Base-by-base conservation (phyloP, 805 yeast species). In the Lachancea thermotolerans region DNA sequence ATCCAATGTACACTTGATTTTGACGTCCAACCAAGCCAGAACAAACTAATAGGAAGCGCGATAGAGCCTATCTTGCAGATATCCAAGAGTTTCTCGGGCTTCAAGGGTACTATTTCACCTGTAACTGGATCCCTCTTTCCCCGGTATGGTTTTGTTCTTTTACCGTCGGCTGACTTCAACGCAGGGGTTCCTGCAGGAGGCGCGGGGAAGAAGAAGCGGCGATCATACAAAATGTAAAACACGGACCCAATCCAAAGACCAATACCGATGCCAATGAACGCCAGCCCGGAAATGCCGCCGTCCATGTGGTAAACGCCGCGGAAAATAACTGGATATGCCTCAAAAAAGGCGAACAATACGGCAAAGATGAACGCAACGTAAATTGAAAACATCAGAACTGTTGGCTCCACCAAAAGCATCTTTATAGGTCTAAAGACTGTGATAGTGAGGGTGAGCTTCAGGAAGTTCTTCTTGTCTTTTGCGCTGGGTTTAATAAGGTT, bases 21-120 rank as follows among this genome's bases (percentile, higher is more conserved):
- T 9, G 85, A 74, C 2, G 90, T 73, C 95, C 95, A 85, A 6
- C 82, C 95, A 46, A 84, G 69, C 95, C 93, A 85, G 65, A 85
- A 85, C 47, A 85, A 68, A 0, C 85, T 72, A 34, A 81, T 70
- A 4, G 89, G 89, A 49, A 85, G 68, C 12, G 76, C 74, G 17
- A 81, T 60, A 2, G 87, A 78, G 35, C 91, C 95, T 48, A 82
- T 62, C 56, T 82, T 78, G 54, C 83, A 81, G 4, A 81, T 66
- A 15, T 79, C 53, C 47, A 84, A 69, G 53, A 82, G 71, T 4
- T 72, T 57, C 60, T 83, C 90, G 12, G 91, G 89, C 1, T 74
- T 66, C 35, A 75, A 75, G 49, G 77, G 71, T 29, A 76, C 56
- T 16, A 71, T 55, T 42, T 79, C 70, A n/a, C 85, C 85, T 10